Conservation (phyloP, 257 asterid species). For the Fraxinus pennsylvanica region DNA sequence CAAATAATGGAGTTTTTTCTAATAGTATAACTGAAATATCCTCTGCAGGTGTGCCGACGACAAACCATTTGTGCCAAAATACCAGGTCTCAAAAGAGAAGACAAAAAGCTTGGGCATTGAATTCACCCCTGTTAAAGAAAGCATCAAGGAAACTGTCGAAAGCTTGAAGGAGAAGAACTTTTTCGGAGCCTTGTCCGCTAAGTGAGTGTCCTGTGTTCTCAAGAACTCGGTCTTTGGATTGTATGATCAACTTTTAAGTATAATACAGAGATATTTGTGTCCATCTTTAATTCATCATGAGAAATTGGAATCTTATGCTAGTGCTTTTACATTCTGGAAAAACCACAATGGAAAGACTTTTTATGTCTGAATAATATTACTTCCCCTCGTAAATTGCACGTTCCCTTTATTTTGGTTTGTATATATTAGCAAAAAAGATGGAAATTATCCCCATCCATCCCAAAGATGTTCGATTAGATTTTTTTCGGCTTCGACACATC, state of each 20-base stretch:
- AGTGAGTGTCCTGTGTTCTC: constrained; percentile 19
- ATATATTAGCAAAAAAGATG: too few species aligned
- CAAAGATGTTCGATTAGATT: too few species aligned
- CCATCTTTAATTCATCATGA: neutral
- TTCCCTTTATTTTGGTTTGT: too few species aligned
- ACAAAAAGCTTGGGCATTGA: constrained; percentile 59
- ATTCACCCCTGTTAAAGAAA: constrained; percentile 60
- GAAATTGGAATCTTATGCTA: neutral
- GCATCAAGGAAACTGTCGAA: constrained; percentile 67
- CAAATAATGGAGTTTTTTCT: neutral
- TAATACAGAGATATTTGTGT: neutral
- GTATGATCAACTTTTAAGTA: neutral
- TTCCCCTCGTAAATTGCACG: neutral
- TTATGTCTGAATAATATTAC: neutral
- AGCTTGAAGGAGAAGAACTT: constrained; percentile 67
- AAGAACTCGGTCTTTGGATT: neutral
- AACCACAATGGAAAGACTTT: neutral
- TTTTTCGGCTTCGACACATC: too few species aligned
- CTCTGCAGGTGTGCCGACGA: constrained; percentile 66
- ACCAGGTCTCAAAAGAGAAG: constrained; percentile 63
- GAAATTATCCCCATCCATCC: too few species aligned
- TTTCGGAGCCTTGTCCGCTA: constrained; percentile 30
- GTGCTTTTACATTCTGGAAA: neutral
- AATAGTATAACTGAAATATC: neutral
- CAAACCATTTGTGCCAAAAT: constrained; percentile 53